phyloP scores from a whole-genome alignment of 305 asterid genomes.

The Fraxinus nigra region DNA sequence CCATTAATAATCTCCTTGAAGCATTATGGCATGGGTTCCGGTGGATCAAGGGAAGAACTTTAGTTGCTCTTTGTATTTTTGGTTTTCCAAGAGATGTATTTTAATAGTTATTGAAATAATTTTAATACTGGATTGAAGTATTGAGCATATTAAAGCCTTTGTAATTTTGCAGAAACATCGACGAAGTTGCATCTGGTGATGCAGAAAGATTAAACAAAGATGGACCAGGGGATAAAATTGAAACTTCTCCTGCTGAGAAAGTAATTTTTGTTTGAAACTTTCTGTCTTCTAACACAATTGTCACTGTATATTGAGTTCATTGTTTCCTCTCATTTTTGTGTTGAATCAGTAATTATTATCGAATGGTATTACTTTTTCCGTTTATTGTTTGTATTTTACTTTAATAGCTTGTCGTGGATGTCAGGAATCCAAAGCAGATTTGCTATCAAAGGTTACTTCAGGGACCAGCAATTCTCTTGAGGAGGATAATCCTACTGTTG shows the following conservation, averaged over 20 bases:
- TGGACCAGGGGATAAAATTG: constrained; percentile 48
- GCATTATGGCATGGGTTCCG: constrained; percentile 4
- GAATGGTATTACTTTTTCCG: background rate
- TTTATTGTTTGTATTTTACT: constrained; percentile 6
- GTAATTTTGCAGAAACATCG: constrained; percentile 65
- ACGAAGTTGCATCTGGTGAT: constrained; percentile 64
- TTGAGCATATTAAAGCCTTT: constrained; percentile 21
- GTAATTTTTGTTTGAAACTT: constrained; percentile 32
- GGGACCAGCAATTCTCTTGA: constrained; percentile 44
- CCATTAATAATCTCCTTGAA: constrained; percentile 13
- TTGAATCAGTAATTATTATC: background rate
- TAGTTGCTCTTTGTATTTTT: constrained; percentile 12
- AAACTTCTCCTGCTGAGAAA: constrained; percentile 50
- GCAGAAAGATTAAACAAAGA: constrained; percentile 43
- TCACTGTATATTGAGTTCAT: constrained; percentile 11
- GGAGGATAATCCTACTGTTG: constrained; percentile 38
- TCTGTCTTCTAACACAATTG: constrained; percentile 19
- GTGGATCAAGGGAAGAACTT: constrained; percentile 20
- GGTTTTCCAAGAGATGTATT: background rate
- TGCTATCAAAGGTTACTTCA: constrained; percentile 42
- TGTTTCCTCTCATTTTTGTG: constrained; percentile 11
- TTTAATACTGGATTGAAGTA: constrained; percentile 10
- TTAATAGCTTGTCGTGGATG: constrained; percentile 30
- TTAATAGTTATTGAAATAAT: constrained; percentile 15
- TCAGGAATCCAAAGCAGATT: constrained; percentile 52